phyloP scores from a whole-genome alignment of 371 early-diverging fungal genomes.

The Basidiobolus meristosporus region DNA sequence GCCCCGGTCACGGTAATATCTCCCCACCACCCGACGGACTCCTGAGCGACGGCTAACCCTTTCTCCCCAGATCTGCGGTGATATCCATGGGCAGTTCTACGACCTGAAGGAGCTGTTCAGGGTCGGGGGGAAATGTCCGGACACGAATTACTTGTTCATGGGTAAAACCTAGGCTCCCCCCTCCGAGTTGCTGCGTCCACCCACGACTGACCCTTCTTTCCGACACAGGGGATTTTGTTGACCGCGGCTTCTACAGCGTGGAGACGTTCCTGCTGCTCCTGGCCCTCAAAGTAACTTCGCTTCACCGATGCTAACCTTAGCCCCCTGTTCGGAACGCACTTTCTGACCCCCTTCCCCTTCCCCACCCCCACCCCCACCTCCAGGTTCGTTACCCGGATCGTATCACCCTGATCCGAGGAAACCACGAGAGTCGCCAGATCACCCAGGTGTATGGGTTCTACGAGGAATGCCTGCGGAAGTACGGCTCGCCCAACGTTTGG shows the following conservation, averaged over 20 bases:
- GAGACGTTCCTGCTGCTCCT: conserved; percentile 96
- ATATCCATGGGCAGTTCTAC: conserved; percentile 99
- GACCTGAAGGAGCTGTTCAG: conserved; percentile 96
- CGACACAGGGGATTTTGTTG: conserved; percentile 99
- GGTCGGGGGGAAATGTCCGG: conserved; percentile 93
- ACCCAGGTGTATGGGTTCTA: too few species aligned
- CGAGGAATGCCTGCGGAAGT: conserved; percentile 98
- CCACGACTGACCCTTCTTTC: too few species aligned
- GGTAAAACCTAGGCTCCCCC: too few species aligned
- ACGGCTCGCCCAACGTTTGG: conserved; percentile 98
- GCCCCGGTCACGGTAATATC: conserved; percentile 82
- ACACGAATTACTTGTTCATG: conserved; percentile 99
- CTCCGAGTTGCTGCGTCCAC: too few species aligned
- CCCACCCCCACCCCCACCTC: too few species aligned
- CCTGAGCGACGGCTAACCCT: neutral
- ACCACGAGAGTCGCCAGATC: too few species aligned
- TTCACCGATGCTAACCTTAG: too few species aligned
- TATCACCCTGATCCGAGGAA: conserved; percentile 96
- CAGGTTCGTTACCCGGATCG: conserved; percentile 85
- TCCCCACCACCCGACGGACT: neutral
- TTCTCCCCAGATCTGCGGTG: conserved; percentile 57
- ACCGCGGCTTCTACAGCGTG: conserved; percentile 98
- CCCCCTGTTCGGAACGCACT: too few species aligned
- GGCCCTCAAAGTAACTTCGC: conserved; percentile 89
- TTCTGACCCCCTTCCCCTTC: too few species aligned